phyloP scores from a whole-genome alignment of 169 alveolate genomes.

The Eimeria necatrix region DNA sequence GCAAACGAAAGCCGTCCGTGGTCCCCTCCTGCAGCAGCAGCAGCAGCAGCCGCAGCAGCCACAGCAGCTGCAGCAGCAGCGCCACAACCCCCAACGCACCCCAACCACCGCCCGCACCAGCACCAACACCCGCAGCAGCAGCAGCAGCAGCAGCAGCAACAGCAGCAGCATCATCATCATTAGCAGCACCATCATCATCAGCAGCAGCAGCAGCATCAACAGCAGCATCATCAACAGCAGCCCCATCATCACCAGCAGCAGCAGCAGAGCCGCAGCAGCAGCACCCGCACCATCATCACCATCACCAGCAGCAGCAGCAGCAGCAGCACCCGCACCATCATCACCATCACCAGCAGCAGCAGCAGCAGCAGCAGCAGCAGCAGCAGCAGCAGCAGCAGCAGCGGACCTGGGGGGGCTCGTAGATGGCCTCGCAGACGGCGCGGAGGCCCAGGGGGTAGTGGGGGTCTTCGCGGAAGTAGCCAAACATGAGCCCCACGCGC shows the following conservation, averaged over 20 bases:
- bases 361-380: constrained; percentile 39
- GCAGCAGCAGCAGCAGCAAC: too few species aligned
- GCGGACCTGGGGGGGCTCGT: constrained; percentile 81
- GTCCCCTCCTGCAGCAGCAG: not conserved
- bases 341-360: not conserved
- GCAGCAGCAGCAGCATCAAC: too few species aligned
- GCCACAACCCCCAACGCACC: not conserved
- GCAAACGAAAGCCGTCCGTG: not conserved
- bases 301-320: not conserved
- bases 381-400: not conserved
- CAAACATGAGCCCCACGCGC: constrained; percentile 98
- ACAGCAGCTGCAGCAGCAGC: not conserved
- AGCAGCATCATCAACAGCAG: too few species aligned
- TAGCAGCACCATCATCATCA: too few species aligned
- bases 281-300: not conserved
- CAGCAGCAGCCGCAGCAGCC: too few species aligned
- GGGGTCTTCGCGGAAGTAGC: constrained; percentile 98
- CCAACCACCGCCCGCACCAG: too few species aligned
- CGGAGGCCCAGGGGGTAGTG: constrained; percentile 98
- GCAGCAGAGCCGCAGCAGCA: too few species aligned
- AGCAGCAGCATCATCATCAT: too few species aligned
- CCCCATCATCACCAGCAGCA: too few species aligned
- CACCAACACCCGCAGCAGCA: too few species aligned
- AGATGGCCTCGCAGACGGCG: constrained; percentile 91
- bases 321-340: too few species aligned